phyloP scores from a whole-genome alignment of 768 basidiomycete genomes.

The Amyloporia xantha region DNA sequence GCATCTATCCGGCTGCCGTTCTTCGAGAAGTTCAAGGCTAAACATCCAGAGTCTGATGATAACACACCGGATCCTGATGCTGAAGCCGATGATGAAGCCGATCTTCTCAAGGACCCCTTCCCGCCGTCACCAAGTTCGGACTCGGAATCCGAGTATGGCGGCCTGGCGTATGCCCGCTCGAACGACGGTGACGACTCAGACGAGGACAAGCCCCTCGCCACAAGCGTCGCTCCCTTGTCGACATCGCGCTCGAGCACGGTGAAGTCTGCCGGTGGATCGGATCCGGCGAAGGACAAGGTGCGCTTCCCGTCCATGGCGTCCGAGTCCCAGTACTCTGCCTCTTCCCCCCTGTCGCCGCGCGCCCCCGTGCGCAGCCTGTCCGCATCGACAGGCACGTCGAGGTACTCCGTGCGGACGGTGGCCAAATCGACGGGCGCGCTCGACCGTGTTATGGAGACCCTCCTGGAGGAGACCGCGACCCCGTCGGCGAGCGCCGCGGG shows the following conservation, averaged over 20 bases:
- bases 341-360: slow-evolving; percentile 15
- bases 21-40: slow-evolving; percentile 47
- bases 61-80: background rate
- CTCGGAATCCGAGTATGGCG: slow-evolving; percentile 11
- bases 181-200: slow-evolving; percentile 12
- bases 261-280: slow-evolving; percentile 1
- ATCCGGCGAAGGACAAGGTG: slow-evolving; percentile 20
- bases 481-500: slow-evolving; percentile 25
- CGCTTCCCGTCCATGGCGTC: slow-evolving; percentile 30
- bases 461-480: slow-evolving; percentile 35
- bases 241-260: slow-evolving; percentile 2
- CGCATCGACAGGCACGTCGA: slow-evolving; percentile 21
- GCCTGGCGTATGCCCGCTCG: slow-evolving; percentile 13
- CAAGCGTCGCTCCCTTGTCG: slow-evolving; percentile 11
- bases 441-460: slow-evolving; percentile 44
- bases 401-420: slow-evolving; percentile 19
- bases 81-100: background rate
- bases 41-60: slow-evolving; percentile 9
- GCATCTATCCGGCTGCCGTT: slow-evolving; percentile 37
- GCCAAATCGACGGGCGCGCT: slow-evolving; percentile 34
- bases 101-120: slow-evolving; percentile 2
- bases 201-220: slow-evolving; percentile 6
- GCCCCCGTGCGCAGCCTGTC: slow-evolving; percentile 23
- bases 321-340: slow-evolving; percentile 17
- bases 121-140: slow-evolving; percentile 1